phyloP scores from a whole-genome alignment of 306 rosid species.

The Lithocarpus polystachyus region DNA sequence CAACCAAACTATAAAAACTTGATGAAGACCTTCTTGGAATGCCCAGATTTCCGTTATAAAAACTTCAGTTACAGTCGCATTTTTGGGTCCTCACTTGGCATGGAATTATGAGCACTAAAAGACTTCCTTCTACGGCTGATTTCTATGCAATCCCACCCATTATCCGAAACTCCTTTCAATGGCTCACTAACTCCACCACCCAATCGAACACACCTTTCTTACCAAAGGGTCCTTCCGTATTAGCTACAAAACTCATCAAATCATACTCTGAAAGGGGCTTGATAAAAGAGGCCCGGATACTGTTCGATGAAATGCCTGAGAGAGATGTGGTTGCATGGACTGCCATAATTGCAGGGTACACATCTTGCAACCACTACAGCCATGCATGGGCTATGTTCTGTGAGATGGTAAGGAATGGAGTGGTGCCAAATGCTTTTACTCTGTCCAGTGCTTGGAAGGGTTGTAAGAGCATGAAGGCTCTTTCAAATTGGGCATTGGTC shows the following conservation, averaged over 20 bases:
- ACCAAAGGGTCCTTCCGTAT: slow-evolving; percentile 28
- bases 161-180: slow-evolving; percentile 40
- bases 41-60: not conserved
- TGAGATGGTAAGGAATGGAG: slow-evolving; percentile 47
- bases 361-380: slow-evolving; percentile 40
- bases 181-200: slow-evolving; percentile 3
- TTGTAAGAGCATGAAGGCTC: slow-evolving; percentile 58
- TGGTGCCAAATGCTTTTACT: slow-evolving; percentile 57
- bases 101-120: slow-evolving; percentile 24
- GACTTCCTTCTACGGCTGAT: slow-evolving; percentile 17
- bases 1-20: too few relatives aligned
- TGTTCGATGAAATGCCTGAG: slow-evolving; percentile 71
- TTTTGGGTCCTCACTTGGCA: not conserved
- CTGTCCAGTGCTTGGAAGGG: slow-evolving; percentile 63
- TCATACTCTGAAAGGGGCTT: slow-evolving; percentile 38
- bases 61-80: not conserved
- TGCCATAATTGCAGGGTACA: slow-evolving; percentile 61
- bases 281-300: slow-evolving; percentile 42
- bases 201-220: slow-evolving; percentile 30
- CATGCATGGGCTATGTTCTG: slow-evolving; percentile 52
- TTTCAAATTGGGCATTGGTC: slow-evolving; percentile 40
- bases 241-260: slow-evolving; percentile 51
- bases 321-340: slow-evolving; percentile 68
- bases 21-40: too few relatives aligned
- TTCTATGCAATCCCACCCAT: slow-evolving; percentile 38